A percentile compares a stretch with the other conserved stretches of the same genome.
phyloP scores from a whole-genome alignment of 495 filamentous ascomycete species.

The Podospora fimiseda region DNA sequence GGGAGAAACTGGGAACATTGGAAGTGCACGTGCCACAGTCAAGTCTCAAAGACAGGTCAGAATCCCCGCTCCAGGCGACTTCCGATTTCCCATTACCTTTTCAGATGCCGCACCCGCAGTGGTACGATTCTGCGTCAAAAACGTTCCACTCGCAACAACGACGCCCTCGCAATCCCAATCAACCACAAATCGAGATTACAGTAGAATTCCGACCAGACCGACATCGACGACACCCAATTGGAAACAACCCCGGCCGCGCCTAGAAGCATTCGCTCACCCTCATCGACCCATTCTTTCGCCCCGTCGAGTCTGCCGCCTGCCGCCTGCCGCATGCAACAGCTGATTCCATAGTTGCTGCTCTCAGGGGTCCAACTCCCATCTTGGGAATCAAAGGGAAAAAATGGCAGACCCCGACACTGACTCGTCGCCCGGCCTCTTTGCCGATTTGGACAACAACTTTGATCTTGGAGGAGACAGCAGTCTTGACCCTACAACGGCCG shows the following conservation, averaged over 20 bases:
- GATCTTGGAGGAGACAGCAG: constrained; percentile 11
- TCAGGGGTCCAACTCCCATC: constrained; percentile 1
- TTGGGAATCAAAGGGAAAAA: constrained; percentile 3
- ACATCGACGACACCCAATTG: too few relatives aligned
- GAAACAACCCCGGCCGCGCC: not conserved
- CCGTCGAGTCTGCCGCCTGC: too few relatives aligned
- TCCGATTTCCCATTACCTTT: not conserved
- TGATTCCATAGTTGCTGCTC: constrained; percentile 10
- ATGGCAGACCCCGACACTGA: constrained; percentile 24
- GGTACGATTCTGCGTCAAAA: constrained; percentile 1
- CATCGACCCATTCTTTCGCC: too few relatives aligned
- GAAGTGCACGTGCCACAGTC: too few relatives aligned
- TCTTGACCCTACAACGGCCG: constrained; percentile 13
- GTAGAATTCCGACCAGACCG: not conserved
- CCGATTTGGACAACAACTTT: constrained; percentile 15
- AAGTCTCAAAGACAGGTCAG: not conserved
- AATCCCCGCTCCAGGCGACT: not conserved
- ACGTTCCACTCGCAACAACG: constrained; percentile 1
- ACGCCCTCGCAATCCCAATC: not conserved
- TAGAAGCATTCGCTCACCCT: too few relatives aligned
- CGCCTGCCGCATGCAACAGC: constrained; percentile 25
- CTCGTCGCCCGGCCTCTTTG: constrained; percentile 24
- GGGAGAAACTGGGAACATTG: too few relatives aligned
- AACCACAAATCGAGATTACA: not conserved
- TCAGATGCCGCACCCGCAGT: not conserved